Conservation (phyloP, 2,329 filamentous ascomycete species). For the Xylariaceae sp. region DNA sequence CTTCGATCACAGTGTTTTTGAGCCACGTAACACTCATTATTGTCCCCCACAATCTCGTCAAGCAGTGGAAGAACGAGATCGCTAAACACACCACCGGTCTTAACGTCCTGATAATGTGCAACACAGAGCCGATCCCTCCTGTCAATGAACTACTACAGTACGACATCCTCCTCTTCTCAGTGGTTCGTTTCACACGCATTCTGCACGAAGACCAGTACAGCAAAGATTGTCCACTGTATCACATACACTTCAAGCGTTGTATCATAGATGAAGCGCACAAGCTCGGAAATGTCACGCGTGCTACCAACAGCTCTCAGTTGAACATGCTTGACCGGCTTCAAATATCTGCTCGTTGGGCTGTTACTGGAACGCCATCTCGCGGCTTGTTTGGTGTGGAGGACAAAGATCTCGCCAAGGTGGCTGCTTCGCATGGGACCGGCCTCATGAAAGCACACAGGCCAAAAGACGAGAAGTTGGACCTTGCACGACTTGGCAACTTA, state of each 20-base stretch:
- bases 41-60: slow-evolving; percentile 74
- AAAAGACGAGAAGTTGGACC: slow-evolving; percentile 51
- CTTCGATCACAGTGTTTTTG: slow-evolving; percentile 52
- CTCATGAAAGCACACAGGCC: too few species aligned
- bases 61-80: slow-evolving; percentile 82
- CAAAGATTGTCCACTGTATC: slow-evolving; percentile 54
- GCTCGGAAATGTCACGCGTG: slow-evolving; percentile 59
- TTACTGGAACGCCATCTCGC: slow-evolving; percentile 83
- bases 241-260: slow-evolving; percentile 77
- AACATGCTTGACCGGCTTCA: slow-evolving; percentile 48
- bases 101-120: slow-evolving; percentile 57
- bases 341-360: slow-evolving; percentile 75
- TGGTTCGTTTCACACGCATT: slow-evolving; percentile 63
- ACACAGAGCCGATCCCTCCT: slow-evolving; percentile 50
- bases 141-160: slow-evolving; percentile 55
- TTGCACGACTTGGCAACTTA: slow-evolving; percentile 62
- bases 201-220: slow-evolving; percentile 28
- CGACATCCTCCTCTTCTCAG: slow-evolving; percentile 75
- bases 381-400: slow-evolving; percentile 70
- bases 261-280: slow-evolving; percentile 91
- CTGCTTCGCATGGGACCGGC: not conserved
- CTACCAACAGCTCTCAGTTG: slow-evolving; percentile 51
- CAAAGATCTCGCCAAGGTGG: slow-evolving; percentile 2
- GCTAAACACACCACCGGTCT: slow-evolving; percentile 67
- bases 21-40: slow-evolving; percentile 70